Percentiles rank a stretch among this genome's conserved stretches.
Evolutionary conservation across 139 green algal genomes (phyloP).

Genomic region (Picochlorum sp.): DNA sequence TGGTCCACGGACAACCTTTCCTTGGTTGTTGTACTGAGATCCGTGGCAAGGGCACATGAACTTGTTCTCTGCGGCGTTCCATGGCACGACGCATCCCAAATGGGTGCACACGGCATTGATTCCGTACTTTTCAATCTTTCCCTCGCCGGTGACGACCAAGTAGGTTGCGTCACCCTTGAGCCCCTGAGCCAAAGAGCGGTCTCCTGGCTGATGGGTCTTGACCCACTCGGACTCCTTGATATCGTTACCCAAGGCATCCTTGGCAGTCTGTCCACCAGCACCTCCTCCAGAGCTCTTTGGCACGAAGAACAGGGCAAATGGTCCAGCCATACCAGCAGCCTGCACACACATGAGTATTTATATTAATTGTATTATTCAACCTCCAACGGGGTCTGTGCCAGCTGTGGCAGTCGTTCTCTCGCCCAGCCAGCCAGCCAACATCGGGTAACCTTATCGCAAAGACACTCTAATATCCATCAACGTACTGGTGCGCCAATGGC

Average conservation of each 20-base stretch:
- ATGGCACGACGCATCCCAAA: constrained; percentile 98
- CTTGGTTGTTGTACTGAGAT: constrained; percentile 94
- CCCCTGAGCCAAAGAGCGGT: constrained; percentile 83
- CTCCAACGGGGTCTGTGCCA: no score
- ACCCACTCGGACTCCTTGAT: constrained; percentile 76
- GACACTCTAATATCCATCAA: neutral
- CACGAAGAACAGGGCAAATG: constrained; percentile 8
- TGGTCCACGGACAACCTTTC: constrained; percentile 90
- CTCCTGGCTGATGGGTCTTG: constrained; percentile 71
- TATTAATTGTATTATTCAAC: no score
- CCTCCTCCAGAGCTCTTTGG: constrained; percentile 37
- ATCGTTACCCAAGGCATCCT: constrained; percentile 95
- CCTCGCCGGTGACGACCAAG: constrained; percentile 84
- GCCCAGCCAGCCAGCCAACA: no score
- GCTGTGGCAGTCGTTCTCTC: no score
- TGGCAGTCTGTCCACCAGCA: constrained; percentile 65
- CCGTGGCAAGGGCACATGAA: constrained; percentile 99
- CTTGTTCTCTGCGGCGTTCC: constrained; percentile 96
- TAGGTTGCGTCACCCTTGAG: constrained; percentile 98
- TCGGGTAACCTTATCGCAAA: no score
- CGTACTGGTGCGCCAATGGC: constrained; percentile 12
- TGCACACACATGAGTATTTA: neutral
- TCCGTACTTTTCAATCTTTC: constrained; percentile 82
- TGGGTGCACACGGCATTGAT: constrained; percentile 99
- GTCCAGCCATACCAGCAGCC: constrained; percentile 1